Percentiles rank a stretch among this genome's conserved stretches.
These are phyloP conservation scores for Aleurites moluccanus DNA, from an alignment of 441 rosid species.

Conservation along the genomic window DNA sequence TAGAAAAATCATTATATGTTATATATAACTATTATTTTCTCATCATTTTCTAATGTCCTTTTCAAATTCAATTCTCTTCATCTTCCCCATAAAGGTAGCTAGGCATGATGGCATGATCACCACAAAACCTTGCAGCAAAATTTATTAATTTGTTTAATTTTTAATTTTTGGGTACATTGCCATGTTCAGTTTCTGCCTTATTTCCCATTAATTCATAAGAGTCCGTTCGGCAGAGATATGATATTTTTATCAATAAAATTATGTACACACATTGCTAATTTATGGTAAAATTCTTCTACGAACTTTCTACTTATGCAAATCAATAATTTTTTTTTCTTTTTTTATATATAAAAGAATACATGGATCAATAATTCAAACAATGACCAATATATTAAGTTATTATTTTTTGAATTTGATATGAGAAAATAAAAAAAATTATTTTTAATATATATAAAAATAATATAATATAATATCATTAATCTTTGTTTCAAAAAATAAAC, in stretches of 20 bases:
- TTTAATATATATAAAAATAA: too few species aligned
- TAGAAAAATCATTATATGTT: too few species aligned
- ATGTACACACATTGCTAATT: not conserved
- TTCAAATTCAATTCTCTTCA: constrained; percentile 12
- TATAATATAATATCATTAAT: too few species aligned
- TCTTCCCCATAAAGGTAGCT: constrained; percentile 14
- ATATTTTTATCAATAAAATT: not conserved
- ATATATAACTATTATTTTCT: not conserved
- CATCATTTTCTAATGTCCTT: constrained; percentile 17
- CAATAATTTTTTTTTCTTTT: constrained; percentile 29
- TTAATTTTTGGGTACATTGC: not conserved
- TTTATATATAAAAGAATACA: constrained; percentile 7
- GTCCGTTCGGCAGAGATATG: constrained; percentile 9
- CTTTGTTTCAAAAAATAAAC: too few species aligned
- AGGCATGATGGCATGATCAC: constrained; percentile 7
- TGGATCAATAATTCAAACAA: constrained; percentile 41
- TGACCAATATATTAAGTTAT: not conserved
- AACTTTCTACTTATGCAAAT: constrained; percentile 38
- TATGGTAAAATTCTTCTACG: constrained; percentile 36
- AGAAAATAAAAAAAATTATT: too few species aligned
- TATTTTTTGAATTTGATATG: too few species aligned
- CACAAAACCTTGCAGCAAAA: not conserved
- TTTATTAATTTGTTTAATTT: not conserved
- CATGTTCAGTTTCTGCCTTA: constrained; percentile 13
- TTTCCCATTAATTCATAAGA: constrained; percentile 13